These are phyloP conservation scores for Scedosporium aurantiacum DNA, from an alignment of 2,329 filamentous ascomycete species.

Conservation along the genomic window DNA sequence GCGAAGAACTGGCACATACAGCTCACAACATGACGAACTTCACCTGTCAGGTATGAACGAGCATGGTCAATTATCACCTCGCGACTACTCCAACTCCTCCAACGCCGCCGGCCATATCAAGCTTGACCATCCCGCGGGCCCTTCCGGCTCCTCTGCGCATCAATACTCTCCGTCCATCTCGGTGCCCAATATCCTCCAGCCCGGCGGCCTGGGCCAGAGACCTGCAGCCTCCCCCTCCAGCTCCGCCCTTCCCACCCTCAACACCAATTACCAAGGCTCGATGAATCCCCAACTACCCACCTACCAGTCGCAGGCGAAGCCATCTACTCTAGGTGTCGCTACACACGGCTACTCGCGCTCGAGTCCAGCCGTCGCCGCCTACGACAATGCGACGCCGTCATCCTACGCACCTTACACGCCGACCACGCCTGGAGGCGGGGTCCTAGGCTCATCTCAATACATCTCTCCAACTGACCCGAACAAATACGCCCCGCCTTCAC, in stretches of 20 bases:
- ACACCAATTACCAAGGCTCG: neutral
- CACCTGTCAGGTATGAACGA: constrained; percentile 40
- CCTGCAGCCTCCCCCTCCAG: constrained; percentile 26
- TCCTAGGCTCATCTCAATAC: constrained; percentile 45
- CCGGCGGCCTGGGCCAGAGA: constrained; percentile 33
- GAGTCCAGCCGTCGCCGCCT: constrained; percentile 58
- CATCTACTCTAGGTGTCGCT: constrained; percentile 51
- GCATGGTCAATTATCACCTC: constrained; percentile 32
- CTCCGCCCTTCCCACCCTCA: constrained; percentile 17
- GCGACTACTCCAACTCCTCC: constrained; percentile 28
- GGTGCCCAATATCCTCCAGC: constrained; percentile 49
- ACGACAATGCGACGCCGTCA: constrained; percentile 30
- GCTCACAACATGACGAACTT: constrained; percentile 36
- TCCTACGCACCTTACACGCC: constrained; percentile 45
- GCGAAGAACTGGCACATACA: constrained; percentile 14
- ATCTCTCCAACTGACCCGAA: constrained; percentile 41
- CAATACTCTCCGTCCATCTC: constrained; percentile 29
- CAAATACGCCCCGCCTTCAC: constrained; percentile 47
- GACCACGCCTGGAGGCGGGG: constrained; percentile 49
- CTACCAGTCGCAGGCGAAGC: constrained; percentile 54
- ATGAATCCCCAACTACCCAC: constrained; percentile 25
- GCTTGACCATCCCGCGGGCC: constrained; percentile 31
- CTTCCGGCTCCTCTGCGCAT: constrained; percentile 24
- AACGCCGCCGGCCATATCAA: constrained; percentile 34
- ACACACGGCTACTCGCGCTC: constrained; percentile 70